phyloP scores from a whole-genome alignment of 1,139 yeast species.

The Pichia sp. region DNA sequence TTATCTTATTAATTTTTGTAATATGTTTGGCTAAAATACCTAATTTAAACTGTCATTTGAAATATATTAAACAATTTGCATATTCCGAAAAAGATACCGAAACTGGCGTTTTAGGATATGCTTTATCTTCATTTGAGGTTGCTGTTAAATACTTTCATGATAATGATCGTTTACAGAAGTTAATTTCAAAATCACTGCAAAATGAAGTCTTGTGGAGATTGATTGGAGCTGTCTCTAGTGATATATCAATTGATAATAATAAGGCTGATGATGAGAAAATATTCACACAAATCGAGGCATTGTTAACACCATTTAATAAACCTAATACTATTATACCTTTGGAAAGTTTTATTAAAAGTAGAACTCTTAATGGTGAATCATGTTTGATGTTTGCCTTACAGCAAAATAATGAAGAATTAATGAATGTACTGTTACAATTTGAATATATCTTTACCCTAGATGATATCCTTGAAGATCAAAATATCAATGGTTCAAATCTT shows the following conservation, averaged over 20 bases:
- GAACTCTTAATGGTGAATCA: conserved; percentile 62
- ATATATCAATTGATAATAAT: conserved; percentile 16
- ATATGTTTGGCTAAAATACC: conserved; percentile 57
- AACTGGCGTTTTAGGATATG: conserved; percentile 38
- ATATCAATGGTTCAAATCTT: conserved; percentile 45
- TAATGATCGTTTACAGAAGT: conserved; percentile 34
- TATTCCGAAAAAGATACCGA: conserved; percentile 31
- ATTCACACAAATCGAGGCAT: conserved; percentile 11
- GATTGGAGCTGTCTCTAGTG: conserved; percentile 33
- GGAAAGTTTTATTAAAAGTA: conserved; percentile 43
- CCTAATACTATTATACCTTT: conserved; percentile 30
- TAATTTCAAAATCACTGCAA: conserved; percentile 33
- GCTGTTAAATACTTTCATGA: conserved; percentile 59
- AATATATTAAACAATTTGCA: conserved; percentile 59
- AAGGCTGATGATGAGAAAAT: conserved; percentile 15
- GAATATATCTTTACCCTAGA: conserved; percentile 53
- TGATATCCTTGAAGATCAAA: conserved; percentile 60
- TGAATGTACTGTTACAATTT: conserved; percentile 42
- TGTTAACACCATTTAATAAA: conserved; percentile 18
- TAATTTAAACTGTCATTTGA: conserved; percentile 57
- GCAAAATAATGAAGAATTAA: conserved; percentile 37
- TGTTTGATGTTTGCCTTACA: conserved; percentile 49
- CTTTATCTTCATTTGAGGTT: conserved; percentile 77
- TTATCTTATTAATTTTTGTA: conserved; percentile 68
- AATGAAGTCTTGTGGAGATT: conserved; percentile 54